Base-by-base conservation (phyloP, 2,329 filamentous ascomycete species). In the Ophiostoma perfectum region DNA sequence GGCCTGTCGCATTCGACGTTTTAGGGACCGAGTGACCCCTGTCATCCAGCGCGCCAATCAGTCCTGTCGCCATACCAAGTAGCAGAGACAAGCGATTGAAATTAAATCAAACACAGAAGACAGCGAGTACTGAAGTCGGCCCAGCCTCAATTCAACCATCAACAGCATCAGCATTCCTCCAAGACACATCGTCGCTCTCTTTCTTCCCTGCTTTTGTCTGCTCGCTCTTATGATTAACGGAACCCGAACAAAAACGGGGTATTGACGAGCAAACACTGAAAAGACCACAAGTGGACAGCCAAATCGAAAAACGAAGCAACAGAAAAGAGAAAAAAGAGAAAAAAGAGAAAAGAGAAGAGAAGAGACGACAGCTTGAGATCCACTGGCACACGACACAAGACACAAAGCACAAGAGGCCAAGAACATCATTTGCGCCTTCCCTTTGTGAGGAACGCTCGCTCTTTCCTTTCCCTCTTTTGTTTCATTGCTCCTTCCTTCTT, bases 311-410 rank as follows among this genome's bases (percentile, higher is more conserved):
- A 44, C 18, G 36, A 11, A 39, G 5, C 16, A 62, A 9, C 27
- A 62, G 16, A 12, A 11, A 18, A n/a, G 16, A 45, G 1, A 64
- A 12, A 11, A 44, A 9, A 45, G 9, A 44, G 12, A 36, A n/a
- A 14, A 18, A 64, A n/a, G 7, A 42, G 6, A n/a, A 63, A 12
- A 63, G 5, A 9, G 9, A 27, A 36, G 16, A 45, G 11, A 11
- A 27, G 14, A 11, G 7, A 41, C 36, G 12, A 62, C 27, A 47
- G 18, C 41, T 36, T 5, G 41, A 27, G 41, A 47, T 64, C 42
- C 63, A 64, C 63, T 64, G 42, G 63, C 63, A 64, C 42, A 64
- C 63, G 62, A 64, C 62, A 64, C 62, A 45, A 39, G 36, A 16
- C 9, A 5, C 39, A 39, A 44, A 60, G 18, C n/a, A 27, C 27